A percentile compares a stretch with the other conserved stretches of the same genome.
Conservation (phyloP, 495 filamentous ascomycete genomes). For the Echria macrotheca region DNA sequence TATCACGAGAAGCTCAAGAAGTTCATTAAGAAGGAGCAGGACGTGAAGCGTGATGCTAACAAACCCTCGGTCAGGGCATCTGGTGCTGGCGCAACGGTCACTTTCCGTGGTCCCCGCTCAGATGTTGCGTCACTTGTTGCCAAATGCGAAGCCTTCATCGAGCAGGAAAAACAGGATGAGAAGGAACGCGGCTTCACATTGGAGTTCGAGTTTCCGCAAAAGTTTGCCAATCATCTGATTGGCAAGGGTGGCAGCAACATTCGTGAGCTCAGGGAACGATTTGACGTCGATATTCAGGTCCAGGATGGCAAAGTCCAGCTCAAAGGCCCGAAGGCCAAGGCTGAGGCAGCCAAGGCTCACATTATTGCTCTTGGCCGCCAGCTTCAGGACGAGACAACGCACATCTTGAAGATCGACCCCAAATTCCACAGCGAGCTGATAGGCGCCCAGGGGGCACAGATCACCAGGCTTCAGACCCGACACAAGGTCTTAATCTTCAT, state of each 20-base stretch:
- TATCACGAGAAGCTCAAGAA: conserved; percentile 69
- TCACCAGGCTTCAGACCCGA: conserved; percentile 83
- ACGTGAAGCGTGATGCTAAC: conserved; percentile 52
- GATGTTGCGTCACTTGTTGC: conserved; percentile 63
- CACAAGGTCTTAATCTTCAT: conserved; percentile 95
- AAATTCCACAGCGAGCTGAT: conserved; percentile 87
- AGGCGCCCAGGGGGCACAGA: conserved; percentile 79
- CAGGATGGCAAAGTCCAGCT: conserved; percentile 63
- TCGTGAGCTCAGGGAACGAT: conserved; percentile 89
- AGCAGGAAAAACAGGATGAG: conserved; percentile 79
- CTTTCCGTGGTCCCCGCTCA: conserved; percentile 68
- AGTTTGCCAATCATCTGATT: conserved; percentile 89
- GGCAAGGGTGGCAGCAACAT: conserved; percentile 90
- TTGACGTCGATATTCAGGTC: conserved; percentile 95
- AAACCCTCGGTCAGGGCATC: conserved; percentile 69
- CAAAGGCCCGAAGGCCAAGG: conserved; percentile 58
- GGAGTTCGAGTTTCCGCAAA: conserved; percentile 88
- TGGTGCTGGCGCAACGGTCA: conserved; percentile 50
- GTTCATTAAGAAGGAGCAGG: conserved; percentile 72
- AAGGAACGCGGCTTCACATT: conserved; percentile 79
- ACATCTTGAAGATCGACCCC: conserved; percentile 79
- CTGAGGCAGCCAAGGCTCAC: conserved; percentile 72
- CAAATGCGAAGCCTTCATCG: conserved; percentile 71
- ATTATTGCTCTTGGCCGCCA: conserved; percentile 71
- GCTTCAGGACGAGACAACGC: conserved; percentile 80